phyloP scores from a whole-genome alignment of 768 basidiomycete species.

The Pulveroboletus frians region DNA sequence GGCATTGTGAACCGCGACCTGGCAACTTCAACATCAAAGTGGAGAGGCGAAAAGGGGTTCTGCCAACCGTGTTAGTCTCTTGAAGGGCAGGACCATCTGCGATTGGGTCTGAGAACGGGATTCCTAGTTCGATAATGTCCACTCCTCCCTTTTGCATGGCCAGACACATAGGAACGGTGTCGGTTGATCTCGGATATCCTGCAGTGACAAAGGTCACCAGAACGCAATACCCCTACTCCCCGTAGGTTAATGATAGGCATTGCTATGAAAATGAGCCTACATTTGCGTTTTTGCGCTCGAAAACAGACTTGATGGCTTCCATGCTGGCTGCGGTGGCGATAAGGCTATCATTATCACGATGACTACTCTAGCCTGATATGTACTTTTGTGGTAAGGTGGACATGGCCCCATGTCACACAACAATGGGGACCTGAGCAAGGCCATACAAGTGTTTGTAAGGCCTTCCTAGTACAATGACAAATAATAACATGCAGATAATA shows the following conservation, averaged over 20 bases:
- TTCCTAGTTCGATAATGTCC: slow-evolving; percentile 92
- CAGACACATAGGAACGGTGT: slow-evolving; percentile 83
- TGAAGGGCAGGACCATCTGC: slow-evolving; percentile 95
- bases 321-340: slow-evolving; percentile 3
- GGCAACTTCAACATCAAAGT: not conserved
- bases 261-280: slow-evolving; percentile 1
- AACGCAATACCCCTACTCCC: slow-evolving; percentile 42
- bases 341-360: too few species aligned
- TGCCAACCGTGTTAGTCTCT: slow-evolving; percentile 74
- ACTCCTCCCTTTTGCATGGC: slow-evolving; percentile 92
- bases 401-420: too few species aligned
- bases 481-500: too few species aligned
- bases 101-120: slow-evolving; percentile 79
- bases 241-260: slow-evolving; percentile 2
- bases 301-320: slow-evolving; percentile 29
- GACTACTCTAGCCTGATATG: too few species aligned
- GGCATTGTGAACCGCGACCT: slow-evolving; percentile 82
- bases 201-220: slow-evolving; percentile 92
- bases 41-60: not conserved
- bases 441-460: too few species aligned
- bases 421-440: too few species aligned
- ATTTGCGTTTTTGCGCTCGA: slow-evolving; percentile 22
- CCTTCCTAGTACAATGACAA: too few species aligned
- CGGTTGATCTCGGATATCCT: slow-evolving; percentile 74
- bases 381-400: too few species aligned